Base-by-base conservation (phyloP, 1,284 basidiomycete genomes). In the Agroathelia rolfsii region DNA sequence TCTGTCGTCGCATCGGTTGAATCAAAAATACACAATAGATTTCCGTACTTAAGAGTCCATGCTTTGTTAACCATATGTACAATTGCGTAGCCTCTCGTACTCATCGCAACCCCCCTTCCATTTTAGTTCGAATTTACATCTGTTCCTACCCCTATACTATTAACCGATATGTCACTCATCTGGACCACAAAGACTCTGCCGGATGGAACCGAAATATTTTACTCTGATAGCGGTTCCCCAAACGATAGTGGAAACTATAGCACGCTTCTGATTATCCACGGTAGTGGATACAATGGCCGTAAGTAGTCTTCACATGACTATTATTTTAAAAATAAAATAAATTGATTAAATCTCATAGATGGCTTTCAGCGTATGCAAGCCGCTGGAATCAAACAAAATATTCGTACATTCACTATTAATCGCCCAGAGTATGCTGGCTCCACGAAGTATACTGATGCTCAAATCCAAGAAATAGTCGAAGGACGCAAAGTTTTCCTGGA, bases 351-450 rank as follows among this genome's bases (percentile, higher is more conserved):
- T 11, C 17, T 14, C 17, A 16, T 18, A 42, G 42, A 36, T 21
- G 32, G 20, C 6, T 41, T 45, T 26, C 32, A 38, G 16, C 30
- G 27, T 12, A 20, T 48, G 6, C 30, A 37, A 20, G 23, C 39
- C 13, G 38, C 41, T 30, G 46, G 45, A 2, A 41, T 32, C 9
- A 23, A 39, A 25, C 21, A 39, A 17, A 47, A 51, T 25, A 16
- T 46, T 2, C 51, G 53, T 13, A 22, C 49, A n/a, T 39, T 56
- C 17, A 34, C 48, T 16, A 30, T 52, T 12, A 53, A 52, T 30
- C 41, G 55, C 6, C 48, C 54, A 8, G 51, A 50, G 28, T 58
- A 53, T 28, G 40, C 43, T 9, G 50, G 51, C 7, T 48, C 55
- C 3, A 43, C 41, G 2, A 43, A 41, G 7, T 51, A 42, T 24